These are phyloP conservation scores for Globisporangium perplexum DNA, from an alignment of 352 stramenopile genomes.

Conservation along the genomic window DNA sequence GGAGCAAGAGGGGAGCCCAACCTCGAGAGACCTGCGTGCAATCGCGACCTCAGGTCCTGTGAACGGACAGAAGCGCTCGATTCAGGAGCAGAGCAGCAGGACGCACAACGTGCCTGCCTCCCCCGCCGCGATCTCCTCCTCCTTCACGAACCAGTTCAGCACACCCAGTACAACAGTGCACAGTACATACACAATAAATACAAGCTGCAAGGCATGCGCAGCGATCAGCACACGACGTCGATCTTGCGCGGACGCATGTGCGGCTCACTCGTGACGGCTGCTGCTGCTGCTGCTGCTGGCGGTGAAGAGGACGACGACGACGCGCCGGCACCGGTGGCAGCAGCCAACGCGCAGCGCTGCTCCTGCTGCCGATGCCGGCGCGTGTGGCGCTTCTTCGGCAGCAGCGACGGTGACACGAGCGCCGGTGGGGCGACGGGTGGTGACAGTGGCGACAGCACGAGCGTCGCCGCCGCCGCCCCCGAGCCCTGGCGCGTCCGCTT, in stretches of 20 bases:
- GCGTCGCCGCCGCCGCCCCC: constrained; percentile 10
- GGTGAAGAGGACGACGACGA: not conserved
- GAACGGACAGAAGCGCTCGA: too few relatives aligned
- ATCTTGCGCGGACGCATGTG: constrained; percentile 7
- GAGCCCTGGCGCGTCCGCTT: constrained; percentile 49
- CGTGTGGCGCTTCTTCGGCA: constrained; percentile 27
- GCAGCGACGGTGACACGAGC: constrained; percentile 21
- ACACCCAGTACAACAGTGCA: too few relatives aligned
- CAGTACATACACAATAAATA: not conserved
- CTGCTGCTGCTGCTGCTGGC: not conserved
- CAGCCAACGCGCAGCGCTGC: constrained; percentile 22
- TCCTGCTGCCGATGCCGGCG: constrained; percentile 23
- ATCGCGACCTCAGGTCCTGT: too few relatives aligned
- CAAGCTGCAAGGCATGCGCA: constrained; percentile 2
- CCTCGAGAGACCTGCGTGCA: too few relatives aligned
- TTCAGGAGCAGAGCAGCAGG: too few relatives aligned
- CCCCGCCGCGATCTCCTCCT: too few relatives aligned
- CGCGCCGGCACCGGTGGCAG: constrained; percentile 16
- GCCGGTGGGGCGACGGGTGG: constrained; percentile 15
- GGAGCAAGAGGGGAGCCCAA: too few relatives aligned
- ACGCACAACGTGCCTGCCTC: too few relatives aligned
- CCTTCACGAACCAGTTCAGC: too few relatives aligned
- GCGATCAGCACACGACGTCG: constrained; percentile 3
- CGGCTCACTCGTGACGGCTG: not conserved
- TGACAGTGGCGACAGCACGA: constrained; percentile 21